Conservation (phyloP, 257 asterid genomes). For the Eustoma russellianum region DNA sequence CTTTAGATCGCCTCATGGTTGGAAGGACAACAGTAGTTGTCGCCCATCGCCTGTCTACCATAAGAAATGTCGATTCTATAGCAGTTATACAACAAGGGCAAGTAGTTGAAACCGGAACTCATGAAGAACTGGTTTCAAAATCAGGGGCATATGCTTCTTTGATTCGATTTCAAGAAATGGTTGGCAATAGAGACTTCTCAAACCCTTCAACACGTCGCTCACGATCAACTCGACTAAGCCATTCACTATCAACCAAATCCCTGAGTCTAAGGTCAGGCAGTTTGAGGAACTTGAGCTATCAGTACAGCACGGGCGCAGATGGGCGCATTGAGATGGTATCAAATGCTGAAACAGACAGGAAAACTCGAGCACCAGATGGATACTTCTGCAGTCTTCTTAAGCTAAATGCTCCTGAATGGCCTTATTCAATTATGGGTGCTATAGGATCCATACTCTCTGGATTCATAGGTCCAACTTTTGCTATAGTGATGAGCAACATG, state of each 20-base stretch:
- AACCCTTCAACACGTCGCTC: slow-evolving; percentile 85
- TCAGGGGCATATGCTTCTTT: slow-evolving; percentile 82
- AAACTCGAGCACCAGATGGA: slow-evolving; percentile 76
- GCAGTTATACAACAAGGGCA: slow-evolving; percentile 93
- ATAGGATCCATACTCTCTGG: slow-evolving; percentile 89
- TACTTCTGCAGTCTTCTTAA: slow-evolving; percentile 80
- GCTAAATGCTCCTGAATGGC: slow-evolving; percentile 96
- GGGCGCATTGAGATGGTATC: slow-evolving; percentile 98
- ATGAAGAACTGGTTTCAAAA: slow-evolving; percentile 77
- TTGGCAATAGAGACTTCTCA: slow-evolving; percentile 67
- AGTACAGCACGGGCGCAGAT: slow-evolving; percentile 94
- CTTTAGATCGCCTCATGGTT: slow-evolving; percentile 82
- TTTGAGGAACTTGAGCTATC: slow-evolving; percentile 75
- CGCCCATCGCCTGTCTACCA: slow-evolving; percentile 92
- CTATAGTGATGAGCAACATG: slow-evolving; percentile 94
- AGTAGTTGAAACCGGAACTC: slow-evolving; percentile 92
- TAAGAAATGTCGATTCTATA: slow-evolving; percentile 78
- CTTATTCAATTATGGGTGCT: slow-evolving; percentile 92
- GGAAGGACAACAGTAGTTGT: slow-evolving; percentile 91
- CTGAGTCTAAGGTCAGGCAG: slow-evolving; percentile 98
- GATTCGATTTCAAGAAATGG: slow-evolving; percentile 88
- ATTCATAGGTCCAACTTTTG: slow-evolving; percentile 87
- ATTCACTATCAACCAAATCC: slow-evolving; percentile 83
- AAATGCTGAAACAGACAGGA: slow-evolving; percentile 79
- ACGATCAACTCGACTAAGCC: slow-evolving; percentile 82